Evolutionary conservation across 2,329 filamentous ascomycete genomes (phyloP).

Genomic region (Podosphaera leucotricha): DNA sequence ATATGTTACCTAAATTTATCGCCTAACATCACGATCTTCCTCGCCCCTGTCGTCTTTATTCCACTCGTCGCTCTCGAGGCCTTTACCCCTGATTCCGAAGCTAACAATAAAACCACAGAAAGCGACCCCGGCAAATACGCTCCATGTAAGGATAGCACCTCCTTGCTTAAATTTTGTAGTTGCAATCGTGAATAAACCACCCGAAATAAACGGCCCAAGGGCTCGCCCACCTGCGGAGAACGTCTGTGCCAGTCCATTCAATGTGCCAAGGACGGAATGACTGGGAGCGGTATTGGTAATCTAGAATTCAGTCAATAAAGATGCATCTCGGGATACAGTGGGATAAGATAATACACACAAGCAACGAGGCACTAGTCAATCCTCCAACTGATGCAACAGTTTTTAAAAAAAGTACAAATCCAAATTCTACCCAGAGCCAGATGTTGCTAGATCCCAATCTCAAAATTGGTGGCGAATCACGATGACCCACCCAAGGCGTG

Average conservation of each 20-base stretch:
- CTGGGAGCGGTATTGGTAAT: constrained; percentile 87
- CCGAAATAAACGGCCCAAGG: constrained; percentile 69
- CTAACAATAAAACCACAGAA: constrained; percentile 61
- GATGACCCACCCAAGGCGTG: constrained; percentile 78
- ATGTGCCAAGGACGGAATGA: constrained; percentile 59
- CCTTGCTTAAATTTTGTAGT: constrained; percentile 45
- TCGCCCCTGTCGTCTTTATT: constrained; percentile 8
- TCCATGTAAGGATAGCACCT: constrained; percentile 69
- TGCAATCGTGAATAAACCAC: constrained; percentile 62
- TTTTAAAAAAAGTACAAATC: constrained; percentile 59
- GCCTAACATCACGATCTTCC: constrained; percentile 7
- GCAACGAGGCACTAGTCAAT: constrained; percentile 64
- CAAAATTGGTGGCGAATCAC: constrained; percentile 30
- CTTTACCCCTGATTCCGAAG: constrained; percentile 46
- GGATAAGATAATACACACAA: constrained; percentile 32
- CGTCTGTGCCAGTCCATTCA: constrained; percentile 87
- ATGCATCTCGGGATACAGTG: not conserved
- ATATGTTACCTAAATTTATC: constrained; percentile 1
- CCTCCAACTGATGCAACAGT: constrained; percentile 82
- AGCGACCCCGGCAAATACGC: constrained; percentile 62
- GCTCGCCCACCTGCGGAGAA: constrained; percentile 78
- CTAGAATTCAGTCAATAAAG: constrained; percentile 19
- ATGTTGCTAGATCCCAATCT: constrained; percentile 36
- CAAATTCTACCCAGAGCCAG: constrained; percentile 65
- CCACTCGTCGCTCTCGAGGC: constrained; percentile 33